Percentiles rank a stretch among this genome's conserved stretches.
Evolutionary conservation across 1,284 basidiomycete genomes (phyloP).

Genomic region (Meira miltonrushii): DNA sequence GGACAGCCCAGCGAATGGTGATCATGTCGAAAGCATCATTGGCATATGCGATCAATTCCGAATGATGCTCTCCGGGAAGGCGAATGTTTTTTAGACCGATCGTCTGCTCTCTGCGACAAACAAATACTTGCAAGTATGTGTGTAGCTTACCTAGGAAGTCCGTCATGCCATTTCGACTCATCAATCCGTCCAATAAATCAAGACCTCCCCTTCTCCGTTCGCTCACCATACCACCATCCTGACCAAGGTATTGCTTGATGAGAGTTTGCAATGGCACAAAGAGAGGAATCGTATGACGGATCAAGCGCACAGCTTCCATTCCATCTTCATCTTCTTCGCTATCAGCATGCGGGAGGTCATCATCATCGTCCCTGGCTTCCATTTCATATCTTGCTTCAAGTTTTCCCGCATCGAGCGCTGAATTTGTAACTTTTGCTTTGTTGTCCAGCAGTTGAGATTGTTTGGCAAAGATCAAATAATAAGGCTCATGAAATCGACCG

Average conservation of each 20-base stretch:
- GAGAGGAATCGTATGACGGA: constrained; percentile 36
- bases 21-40: constrained; percentile 28
- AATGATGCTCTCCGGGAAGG: constrained; percentile 1
- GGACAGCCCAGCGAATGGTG: constrained; percentile 28
- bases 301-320: constrained; percentile 15
- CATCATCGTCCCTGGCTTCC: neutral
- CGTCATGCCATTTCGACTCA: constrained; percentile 20
- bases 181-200: constrained; percentile 24
- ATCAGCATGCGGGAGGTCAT: neutral
- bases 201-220: constrained; percentile 7
- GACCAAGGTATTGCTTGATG: constrained; percentile 24
- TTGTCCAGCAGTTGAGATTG: constrained; percentile 22
- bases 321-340: constrained; percentile 13
- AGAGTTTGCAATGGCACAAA: constrained; percentile 29
- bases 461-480: constrained; percentile 31
- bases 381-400: neutral
- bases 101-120: constrained; percentile 28
- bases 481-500: constrained; percentile 31
- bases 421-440: constrained; percentile 14
- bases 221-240: neutral
- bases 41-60: constrained; percentile 18
- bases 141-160: constrained; percentile 29
- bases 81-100: constrained; percentile 18
- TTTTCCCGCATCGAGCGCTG: constrained; percentile 10
- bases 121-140: constrained; percentile 29